phyloP scores from a whole-genome alignment of 805 yeast genomes.

The Sugiyamaella mastotermitis region DNA sequence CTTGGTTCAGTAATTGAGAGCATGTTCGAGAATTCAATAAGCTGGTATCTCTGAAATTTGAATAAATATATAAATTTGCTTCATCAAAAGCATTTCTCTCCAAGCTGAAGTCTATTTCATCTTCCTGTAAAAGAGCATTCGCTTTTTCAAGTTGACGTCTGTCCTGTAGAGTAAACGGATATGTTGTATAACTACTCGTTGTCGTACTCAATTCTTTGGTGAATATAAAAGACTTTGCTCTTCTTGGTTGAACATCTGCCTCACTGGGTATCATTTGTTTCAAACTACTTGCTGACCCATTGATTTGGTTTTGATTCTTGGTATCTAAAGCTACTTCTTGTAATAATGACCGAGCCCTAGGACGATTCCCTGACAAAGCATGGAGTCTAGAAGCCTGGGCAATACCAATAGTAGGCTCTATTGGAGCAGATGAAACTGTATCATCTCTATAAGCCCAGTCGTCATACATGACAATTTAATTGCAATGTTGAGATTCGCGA shows the following conservation, averaged over 20 bases:
- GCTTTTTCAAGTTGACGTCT: conserved; percentile 8
- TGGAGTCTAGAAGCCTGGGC: neutral
- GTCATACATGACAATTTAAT: conserved; percentile 23
- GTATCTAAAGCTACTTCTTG: conserved; percentile 11
- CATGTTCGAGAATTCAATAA: conserved; percentile 24
- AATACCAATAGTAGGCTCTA: neutral
- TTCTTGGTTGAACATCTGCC: conserved; percentile 2
- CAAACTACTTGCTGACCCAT: neutral
- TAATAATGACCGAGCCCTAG: conserved; percentile 18
- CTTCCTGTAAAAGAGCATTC: conserved; percentile 8
- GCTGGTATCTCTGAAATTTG: conserved; percentile 30
- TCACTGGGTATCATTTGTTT: conserved; percentile 4
- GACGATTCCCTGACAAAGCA: conserved; percentile 4
- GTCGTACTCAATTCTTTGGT: neutral
- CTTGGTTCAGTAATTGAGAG: conserved; percentile 38
- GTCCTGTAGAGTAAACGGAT: neutral
- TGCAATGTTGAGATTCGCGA: too few species aligned
- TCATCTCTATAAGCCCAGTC: conserved; percentile 29
- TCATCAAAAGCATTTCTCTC: conserved; percentile 28
- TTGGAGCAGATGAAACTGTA: neutral
- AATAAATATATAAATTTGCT: conserved; percentile 30
- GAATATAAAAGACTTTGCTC: conserved; percentile 1
- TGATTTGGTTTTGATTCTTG: neutral
- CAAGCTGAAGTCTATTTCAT: neutral
- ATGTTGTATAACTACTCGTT: neutral